A percentile compares a stretch with the other conserved stretches of the same genome.
Evolutionary conservation across 1,284 basidiomycete species (phyloP).

Genomic region (Microbotryum intermedium): DNA sequence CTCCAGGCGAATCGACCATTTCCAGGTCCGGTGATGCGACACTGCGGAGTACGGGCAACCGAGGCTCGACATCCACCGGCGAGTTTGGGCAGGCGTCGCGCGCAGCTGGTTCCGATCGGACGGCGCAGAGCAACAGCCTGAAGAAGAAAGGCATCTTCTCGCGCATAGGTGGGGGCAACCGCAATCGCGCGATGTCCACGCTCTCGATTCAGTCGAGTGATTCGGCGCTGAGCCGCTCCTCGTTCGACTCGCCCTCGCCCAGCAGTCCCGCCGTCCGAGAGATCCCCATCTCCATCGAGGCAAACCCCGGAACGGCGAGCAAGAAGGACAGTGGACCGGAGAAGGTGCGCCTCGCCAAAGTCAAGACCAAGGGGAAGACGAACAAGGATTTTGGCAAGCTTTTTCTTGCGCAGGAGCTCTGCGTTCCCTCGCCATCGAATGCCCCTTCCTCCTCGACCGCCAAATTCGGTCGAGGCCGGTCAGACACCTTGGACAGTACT

Average conservation of each 20-base stretch:
- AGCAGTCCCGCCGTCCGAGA: neutral
- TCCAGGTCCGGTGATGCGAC: too few species aligned
- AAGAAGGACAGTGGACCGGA: constrained; percentile 1
- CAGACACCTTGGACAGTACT: neutral
- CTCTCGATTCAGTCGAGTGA: neutral
- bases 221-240: neutral
- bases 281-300: neutral
- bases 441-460: neutral
- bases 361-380: constrained; percentile 23
- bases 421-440: constrained; percentile 2
- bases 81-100: too few species aligned
- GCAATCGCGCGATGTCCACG: neutral
- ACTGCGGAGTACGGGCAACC: too few species aligned
- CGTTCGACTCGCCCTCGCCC: neutral
- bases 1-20: neutral
- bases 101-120: too few species aligned
- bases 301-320: neutral
- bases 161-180: neutral
- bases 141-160: constrained; percentile 2
- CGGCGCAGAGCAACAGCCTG: too few species aligned
- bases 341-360: neutral
- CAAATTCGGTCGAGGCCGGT: neutral
- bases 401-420: constrained; percentile 38
- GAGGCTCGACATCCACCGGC: too few species aligned
- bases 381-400: constrained; percentile 32